Conservation (phyloP, 176 grass and related monocot genomes). For the Pharus latifolius region DNA sequence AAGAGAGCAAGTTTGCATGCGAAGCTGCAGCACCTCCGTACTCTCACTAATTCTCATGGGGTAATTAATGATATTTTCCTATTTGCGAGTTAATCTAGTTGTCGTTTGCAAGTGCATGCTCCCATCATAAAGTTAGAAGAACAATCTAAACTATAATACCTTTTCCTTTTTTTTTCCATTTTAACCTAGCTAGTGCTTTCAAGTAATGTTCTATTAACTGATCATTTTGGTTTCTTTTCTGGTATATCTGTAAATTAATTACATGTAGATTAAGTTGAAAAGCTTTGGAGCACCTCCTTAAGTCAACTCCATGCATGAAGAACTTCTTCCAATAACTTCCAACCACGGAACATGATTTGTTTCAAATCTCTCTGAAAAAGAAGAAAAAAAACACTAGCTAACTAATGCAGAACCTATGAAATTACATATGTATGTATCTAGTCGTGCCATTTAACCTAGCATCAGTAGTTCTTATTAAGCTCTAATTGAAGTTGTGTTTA, state of each 20-base stretch:
- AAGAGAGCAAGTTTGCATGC: conserved; percentile 45
- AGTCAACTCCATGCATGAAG: too few relatives aligned
- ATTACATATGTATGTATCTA: not conserved
- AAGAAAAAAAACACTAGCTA: not conserved
- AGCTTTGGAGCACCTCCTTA: not conserved
- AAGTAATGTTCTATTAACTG: not conserved
- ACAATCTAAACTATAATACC: not conserved
- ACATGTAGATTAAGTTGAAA: not conserved
- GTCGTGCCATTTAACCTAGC: not conserved
- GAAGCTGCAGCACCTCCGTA: conserved; percentile 66
- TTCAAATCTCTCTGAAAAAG: not conserved
- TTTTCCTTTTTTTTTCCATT: not conserved
- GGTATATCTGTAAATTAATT: too few relatives aligned
- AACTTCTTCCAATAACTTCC: not conserved
- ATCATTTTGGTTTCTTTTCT: too few relatives aligned
- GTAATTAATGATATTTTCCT: conserved; percentile 30
- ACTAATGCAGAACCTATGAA: not conserved
- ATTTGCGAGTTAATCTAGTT: not conserved
- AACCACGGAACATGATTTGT: too few relatives aligned
- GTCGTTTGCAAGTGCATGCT: not conserved
- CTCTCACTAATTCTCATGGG: conserved; percentile 67
- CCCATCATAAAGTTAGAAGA: not conserved
- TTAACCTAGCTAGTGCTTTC: not conserved
- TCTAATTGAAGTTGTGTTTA: not conserved
- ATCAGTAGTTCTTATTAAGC: not conserved